phyloP scores from a whole-genome alignment of 257 asterid genomes.

The Leptodermis oblonga region DNA sequence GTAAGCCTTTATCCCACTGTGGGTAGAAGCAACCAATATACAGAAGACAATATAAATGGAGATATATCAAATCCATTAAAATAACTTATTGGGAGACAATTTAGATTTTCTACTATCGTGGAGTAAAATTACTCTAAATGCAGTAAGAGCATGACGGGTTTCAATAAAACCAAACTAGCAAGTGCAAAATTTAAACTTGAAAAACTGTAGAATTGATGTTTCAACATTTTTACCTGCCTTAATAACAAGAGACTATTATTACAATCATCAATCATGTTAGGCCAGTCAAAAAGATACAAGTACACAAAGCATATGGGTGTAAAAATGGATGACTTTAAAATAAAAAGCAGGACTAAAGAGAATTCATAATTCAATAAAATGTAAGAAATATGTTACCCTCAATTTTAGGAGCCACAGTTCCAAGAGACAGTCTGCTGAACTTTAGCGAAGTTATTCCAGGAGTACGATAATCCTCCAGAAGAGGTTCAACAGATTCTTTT shows the following conservation, averaged over 20 bases:
- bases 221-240: slow-evolving; percentile 81
- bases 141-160: not conserved
- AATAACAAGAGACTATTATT: slow-evolving; percentile 68
- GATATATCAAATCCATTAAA: not conserved
- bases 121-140: not conserved
- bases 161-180: not conserved
- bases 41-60: not conserved
- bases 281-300: slow-evolving; percentile 27
- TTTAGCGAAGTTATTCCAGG: slow-evolving; percentile 81
- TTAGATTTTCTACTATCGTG: not conserved
- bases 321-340: slow-evolving; percentile 1
- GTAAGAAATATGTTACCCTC: slow-evolving; percentile 52
- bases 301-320: not conserved
- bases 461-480: slow-evolving; percentile 93
- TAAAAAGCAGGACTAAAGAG: not conserved
- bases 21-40: no score
- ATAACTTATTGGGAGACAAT: not conserved
- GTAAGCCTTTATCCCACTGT: no score
- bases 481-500: slow-evolving; percentile 90
- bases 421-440: slow-evolving; percentile 88
- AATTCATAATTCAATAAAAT: not conserved
- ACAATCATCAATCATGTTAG: slow-evolving; percentile 63
- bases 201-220: not conserved
- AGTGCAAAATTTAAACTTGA: not conserved
- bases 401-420: slow-evolving; percentile 97